Percentiles rank a stretch among this genome's conserved stretches.
These are phyloP conservation scores for Ambrosia artemisiifolia DNA, from an alignment of 129 eudicot species.

Conservation along the genomic window DNA sequence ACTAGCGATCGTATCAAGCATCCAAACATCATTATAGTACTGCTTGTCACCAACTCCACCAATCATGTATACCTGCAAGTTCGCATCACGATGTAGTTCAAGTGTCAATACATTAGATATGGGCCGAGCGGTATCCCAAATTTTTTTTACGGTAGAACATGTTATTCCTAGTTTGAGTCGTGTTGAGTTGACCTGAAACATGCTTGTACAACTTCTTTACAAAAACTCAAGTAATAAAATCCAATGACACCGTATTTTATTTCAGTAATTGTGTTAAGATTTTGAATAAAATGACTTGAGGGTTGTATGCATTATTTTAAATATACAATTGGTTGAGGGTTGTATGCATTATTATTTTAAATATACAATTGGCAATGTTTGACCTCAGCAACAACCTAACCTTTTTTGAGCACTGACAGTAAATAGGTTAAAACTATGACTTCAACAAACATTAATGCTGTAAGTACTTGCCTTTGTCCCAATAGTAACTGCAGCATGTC, in stretches of 20 bases:
- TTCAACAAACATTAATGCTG: not conserved
- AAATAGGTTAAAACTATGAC: not conserved
- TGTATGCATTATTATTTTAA: not conserved
- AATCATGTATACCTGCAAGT: constrained; percentile 62
- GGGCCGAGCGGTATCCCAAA: not conserved
- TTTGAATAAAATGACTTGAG: not conserved
- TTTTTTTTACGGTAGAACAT: not conserved
- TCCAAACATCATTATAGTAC: constrained; percentile 84
- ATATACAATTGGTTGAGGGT: not conserved
- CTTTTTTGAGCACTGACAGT: not conserved
- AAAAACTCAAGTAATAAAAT: not conserved
- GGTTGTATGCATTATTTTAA: not conserved
- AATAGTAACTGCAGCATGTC: constrained; percentile 74
- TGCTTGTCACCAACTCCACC: constrained; percentile 92
- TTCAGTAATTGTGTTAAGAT: not conserved
- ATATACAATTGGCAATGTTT: not conserved
- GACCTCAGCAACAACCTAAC: not conserved
- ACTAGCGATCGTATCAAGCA: constrained; percentile 50
- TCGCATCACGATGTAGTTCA: not conserved
- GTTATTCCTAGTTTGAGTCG: not conserved
- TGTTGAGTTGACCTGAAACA: not conserved
- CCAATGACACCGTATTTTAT: not conserved
- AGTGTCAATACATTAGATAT: not conserved
- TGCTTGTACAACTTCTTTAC: not conserved
- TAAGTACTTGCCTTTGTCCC: constrained; percentile 63